phyloP scores from a whole-genome alignment of 2,329 filamentous ascomycete species.

The Penicillium sp. region DNA sequence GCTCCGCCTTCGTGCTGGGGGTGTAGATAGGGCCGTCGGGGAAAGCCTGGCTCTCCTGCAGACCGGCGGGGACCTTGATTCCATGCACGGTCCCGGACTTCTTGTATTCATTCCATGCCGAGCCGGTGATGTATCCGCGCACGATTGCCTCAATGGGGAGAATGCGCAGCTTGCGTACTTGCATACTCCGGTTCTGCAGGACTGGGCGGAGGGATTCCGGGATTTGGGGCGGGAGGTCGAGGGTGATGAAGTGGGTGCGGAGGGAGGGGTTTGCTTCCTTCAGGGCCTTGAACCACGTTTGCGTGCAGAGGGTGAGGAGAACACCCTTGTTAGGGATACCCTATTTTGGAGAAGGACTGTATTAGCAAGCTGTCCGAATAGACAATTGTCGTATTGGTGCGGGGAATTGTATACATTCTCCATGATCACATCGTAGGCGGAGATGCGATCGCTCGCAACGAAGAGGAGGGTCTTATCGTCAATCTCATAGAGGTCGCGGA shows the following conservation, averaged over 20 bases:
- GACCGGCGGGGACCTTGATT: conserved; percentile 57
- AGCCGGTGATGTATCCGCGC: conserved; percentile 82
- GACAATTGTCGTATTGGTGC: not conserved
- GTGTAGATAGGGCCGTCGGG: conserved; percentile 62
- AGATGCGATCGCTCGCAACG: conserved; percentile 80
- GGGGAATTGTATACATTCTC: conserved; percentile 55
- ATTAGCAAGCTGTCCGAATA: conserved; percentile 12
- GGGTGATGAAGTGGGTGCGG: conserved; percentile 55
- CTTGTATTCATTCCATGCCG: conserved; percentile 71
- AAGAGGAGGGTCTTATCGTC: conserved; percentile 66
- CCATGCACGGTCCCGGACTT: conserved; percentile 70
- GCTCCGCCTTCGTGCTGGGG: conserved; percentile 75
- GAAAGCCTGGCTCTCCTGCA: conserved; percentile 63
- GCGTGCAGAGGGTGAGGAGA: conserved; percentile 58
- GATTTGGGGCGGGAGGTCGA: conserved; percentile 47
- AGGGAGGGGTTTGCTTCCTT: conserved; percentile 49
- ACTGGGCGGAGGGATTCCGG: conserved; percentile 43
- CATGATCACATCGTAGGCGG: conserved; percentile 88
- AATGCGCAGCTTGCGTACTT: conserved; percentile 62
- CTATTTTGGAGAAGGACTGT: conserved; percentile 29
- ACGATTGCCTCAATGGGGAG: conserved; percentile 76
- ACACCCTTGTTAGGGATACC: conserved; percentile 60
- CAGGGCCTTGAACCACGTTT: conserved; percentile 60
- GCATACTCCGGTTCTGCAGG: conserved; percentile 63
- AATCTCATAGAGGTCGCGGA: conserved; percentile 70